phyloP scores from a whole-genome alignment of 179 eudicot species.

The Beta macrorhiza region DNA sequence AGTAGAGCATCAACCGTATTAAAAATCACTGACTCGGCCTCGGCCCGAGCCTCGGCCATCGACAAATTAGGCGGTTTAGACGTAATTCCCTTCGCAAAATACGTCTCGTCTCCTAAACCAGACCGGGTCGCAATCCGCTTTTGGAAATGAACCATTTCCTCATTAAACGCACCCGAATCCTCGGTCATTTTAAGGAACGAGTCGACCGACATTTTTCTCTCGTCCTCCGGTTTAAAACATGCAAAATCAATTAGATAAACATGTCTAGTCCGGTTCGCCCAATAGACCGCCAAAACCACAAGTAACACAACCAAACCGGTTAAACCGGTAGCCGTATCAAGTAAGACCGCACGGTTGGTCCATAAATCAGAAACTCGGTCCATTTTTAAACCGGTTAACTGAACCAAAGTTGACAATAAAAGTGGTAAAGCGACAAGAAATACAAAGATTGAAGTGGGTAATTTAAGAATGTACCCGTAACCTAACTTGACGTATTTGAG shows the following conservation, averaged over 20 bases:
- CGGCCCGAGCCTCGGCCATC: conserved; percentile 53
- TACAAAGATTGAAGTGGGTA: conserved; percentile 37
- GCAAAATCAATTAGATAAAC: conserved; percentile 73
- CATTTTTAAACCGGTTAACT: conserved; percentile 40
- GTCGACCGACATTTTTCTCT: conserved; percentile 48
- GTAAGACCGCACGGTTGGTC: conserved; percentile 30
- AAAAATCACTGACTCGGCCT: conserved; percentile 64
- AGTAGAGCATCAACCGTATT: conserved; percentile 58
- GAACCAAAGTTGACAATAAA: conserved; percentile 38
- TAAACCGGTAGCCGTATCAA: conserved; percentile 47
- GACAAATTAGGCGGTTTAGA: conserved; percentile 48
- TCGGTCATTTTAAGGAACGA: conserved; percentile 56
- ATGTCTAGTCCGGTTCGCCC: conserved; percentile 50
- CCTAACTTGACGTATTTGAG: conserved; percentile 79
- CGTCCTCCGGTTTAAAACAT: conserved; percentile 66
- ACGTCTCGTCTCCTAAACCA: conserved; percentile 77
- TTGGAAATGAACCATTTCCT: conserved; percentile 62
- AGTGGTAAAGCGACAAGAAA: conserved; percentile 42
- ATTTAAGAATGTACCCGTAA: conserved; percentile 48
- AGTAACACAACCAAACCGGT: conserved; percentile 34
- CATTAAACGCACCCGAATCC: conserved; percentile 43
- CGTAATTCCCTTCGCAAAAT: conserved; percentile 54
- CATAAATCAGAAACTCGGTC: conserved; percentile 47
- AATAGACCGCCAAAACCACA: conserved; percentile 46
- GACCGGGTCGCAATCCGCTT: conserved; percentile 44